These are phyloP conservation scores for Pichia sp. DNA, from an alignment of 1,139 yeast genomes.

Conservation along the genomic window DNA sequence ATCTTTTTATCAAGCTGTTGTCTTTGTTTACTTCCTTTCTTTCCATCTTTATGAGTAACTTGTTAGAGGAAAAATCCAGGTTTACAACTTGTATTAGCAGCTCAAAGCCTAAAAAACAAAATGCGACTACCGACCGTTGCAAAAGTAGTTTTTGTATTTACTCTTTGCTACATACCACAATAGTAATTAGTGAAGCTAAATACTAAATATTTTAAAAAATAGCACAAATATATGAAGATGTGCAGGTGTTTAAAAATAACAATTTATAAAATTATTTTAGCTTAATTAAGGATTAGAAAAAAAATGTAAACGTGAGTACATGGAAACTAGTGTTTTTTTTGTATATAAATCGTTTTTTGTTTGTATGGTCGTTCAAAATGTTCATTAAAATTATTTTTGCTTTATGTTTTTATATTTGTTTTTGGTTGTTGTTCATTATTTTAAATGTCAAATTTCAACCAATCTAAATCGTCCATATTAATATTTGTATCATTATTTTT, in stretches of 20 bases:
- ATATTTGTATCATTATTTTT: background rate
- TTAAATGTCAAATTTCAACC: conserved; percentile 29
- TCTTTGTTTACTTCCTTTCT: no score
- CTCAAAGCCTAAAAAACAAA: background rate
- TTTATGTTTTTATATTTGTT: background rate
- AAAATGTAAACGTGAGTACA: background rate
- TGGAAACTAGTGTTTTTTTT: background rate
- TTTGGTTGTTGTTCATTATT: background rate
- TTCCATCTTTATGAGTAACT: no score
- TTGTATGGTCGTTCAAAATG: background rate
- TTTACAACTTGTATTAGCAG: background rate
- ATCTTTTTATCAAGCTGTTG: no score
- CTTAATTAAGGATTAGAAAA: background rate
- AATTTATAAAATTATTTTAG: no score
- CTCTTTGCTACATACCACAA: background rate
- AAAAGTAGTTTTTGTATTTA: no score
- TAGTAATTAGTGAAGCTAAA: background rate
- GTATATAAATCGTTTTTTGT: background rate
- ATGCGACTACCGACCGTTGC: background rate
- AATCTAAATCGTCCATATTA: conserved; percentile 26
- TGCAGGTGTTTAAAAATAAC: no score
- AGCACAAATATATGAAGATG: no score
- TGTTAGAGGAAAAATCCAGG: no score
- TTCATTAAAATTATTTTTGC: background rate
- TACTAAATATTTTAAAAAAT: no score